Evolutionary conservation across 1,139 yeast genomes (phyloP).

Genomic region (Yamadazyma aaseri): DNA sequence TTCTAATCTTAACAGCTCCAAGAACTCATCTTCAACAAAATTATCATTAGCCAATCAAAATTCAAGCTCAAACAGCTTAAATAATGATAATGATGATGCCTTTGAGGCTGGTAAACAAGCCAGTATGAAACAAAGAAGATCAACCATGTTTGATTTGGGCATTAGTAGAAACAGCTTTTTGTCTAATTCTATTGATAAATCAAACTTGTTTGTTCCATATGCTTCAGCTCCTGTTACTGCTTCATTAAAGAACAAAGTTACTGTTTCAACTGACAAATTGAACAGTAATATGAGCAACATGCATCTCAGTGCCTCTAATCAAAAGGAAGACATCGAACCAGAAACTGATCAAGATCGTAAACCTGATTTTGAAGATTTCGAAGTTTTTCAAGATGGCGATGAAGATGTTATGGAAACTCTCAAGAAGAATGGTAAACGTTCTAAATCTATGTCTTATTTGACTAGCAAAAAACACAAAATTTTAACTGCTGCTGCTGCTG

Average conservation of each 20-base stretch:
- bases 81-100: slow-evolving; percentile 7
- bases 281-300: slow-evolving; percentile 6
- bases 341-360: slow-evolving; percentile 28
- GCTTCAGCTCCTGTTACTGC: slow-evolving; percentile 78
- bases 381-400: slow-evolving; percentile 33
- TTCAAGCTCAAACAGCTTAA: slow-evolving; percentile 2
- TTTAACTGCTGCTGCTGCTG: slow-evolving; percentile 79
- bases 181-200: slow-evolving; percentile 43
- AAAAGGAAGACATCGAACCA: slow-evolving; percentile 20
- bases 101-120: slow-evolving; percentile 28
- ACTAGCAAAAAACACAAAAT: slow-evolving; percentile 51
- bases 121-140: slow-evolving; percentile 41
- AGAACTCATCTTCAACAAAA: not conserved
- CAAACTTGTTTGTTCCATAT: slow-evolving; percentile 65
- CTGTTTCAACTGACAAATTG: slow-evolving; percentile 2
- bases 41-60: slow-evolving; percentile 3
- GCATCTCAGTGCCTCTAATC: slow-evolving; percentile 1
- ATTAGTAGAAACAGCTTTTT: slow-evolving; percentile 46
- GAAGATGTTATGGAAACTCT: slow-evolving; percentile 26
- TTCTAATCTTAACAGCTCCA: not conserved
- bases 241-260: slow-evolving; percentile 33
- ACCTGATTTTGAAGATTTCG: slow-evolving; percentile 45
- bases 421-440: slow-evolving; percentile 52
- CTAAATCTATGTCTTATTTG: slow-evolving; percentile 61
- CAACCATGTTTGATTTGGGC: slow-evolving; percentile 50